Conservation (phyloP, 2,329 filamentous ascomycete genomes). For the Scedosporium boydii region DNA sequence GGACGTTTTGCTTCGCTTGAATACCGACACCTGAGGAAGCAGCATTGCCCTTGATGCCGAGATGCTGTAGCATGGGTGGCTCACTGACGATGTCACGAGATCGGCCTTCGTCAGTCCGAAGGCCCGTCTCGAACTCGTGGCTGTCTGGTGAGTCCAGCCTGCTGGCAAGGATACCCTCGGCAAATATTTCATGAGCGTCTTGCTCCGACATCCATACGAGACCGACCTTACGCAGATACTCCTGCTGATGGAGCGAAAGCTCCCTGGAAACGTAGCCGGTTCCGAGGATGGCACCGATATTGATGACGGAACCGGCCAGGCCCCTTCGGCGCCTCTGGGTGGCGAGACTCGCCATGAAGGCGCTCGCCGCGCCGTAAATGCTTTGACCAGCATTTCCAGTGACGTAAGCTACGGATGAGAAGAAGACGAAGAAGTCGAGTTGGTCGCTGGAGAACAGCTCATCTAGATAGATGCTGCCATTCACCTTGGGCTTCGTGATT, state of each 20-base stretch:
- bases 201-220: conserved; percentile 17
- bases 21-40: neutral
- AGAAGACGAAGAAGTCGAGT: conserved; percentile 32
- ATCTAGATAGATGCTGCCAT: conserved; percentile 23
- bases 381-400: conserved; percentile 27
- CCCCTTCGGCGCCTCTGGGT: conserved; percentile 17
- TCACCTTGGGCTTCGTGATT: conserved; percentile 25
- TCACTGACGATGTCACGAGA: neutral
- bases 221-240: conserved; percentile 5
- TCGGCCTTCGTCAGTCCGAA: conserved; percentile 1
- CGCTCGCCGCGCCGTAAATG: conserved; percentile 27
- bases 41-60: neutral
- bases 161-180: conserved; percentile 18
- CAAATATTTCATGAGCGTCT: conserved; percentile 21
- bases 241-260: conserved; percentile 10
- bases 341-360: conserved; percentile 24
- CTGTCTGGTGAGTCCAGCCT: conserved; percentile 3
- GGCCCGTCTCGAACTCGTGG: conserved; percentile 7
- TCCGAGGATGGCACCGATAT: conserved; percentile 16
- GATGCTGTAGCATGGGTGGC: neutral
- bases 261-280: conserved; percentile 10
- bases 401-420: conserved; percentile 25
- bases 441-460: conserved; percentile 17
- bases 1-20: neutral
- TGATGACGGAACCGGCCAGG: conserved; percentile 15